Base-by-base conservation (phyloP, 176 grass and related monocot genomes). In the Triticum dicoccoides region DNA sequence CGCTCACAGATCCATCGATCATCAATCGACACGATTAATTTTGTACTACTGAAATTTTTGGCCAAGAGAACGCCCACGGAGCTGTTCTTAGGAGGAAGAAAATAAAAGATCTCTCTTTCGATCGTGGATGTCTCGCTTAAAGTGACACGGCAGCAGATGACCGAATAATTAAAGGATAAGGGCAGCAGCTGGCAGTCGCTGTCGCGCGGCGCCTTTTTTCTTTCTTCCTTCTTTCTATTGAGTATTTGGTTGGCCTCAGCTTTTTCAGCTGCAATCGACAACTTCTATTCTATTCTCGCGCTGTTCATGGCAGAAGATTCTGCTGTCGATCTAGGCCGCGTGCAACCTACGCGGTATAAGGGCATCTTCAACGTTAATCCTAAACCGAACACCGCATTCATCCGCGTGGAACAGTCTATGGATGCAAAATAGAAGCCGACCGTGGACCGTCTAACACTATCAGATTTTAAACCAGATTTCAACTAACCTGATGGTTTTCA, bases 111-210 rank as follows among this genome's bases (percentile, higher is more conserved):
- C 34, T 15, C 21, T 38, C 12, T 79, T 61, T 5, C 3, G 6
- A 37, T 61, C 42, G 39, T 21, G 74, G 8, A 11, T 62, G 66
- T 77, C 72, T 69, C 47, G 30, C 25, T 3, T 1, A 73, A 47
- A 42, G 47, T 38, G 79, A 77, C 79, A 69, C 65, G 65, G n/a
- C 30, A 9, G 44, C 80, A 33, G 21, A 37, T 65, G 63, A 8
- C 0, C 5, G 81, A 82, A 76, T 27, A 82, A 63, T 29, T 5
- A 24, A 63, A 5, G 45, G 71, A 77, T 88, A 83, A 45, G 80
- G 72, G 5, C 47, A 13, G 79, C 20, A 20, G 32, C 79, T 65
- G 38, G 78, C 38, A 3, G 78, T 49, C 23, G 14, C 35, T 49
- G 79, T 33, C 27, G 61, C 41, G 61, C 63, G 15, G 79, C 25